Conservation (phyloP, 371 early-diverging fungal genomes). For the Lichtheimia ornata region DNA sequence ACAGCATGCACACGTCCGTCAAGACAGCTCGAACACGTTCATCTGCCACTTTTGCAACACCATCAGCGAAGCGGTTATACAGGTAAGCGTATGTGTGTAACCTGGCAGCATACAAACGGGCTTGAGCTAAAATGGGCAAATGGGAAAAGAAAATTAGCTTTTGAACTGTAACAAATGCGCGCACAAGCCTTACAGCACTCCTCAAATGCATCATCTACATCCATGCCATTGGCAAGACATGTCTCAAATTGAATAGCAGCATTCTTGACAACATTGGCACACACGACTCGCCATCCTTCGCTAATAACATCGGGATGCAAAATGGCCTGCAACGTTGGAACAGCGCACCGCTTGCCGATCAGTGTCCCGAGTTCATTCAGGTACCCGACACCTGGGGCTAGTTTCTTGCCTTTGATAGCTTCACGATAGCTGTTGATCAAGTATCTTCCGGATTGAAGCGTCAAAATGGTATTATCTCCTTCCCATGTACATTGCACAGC, state of each 20-base stretch:
- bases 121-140: slow-evolving; percentile 46
- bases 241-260: slow-evolving; percentile 80
- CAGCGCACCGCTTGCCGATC: slow-evolving; percentile 57
- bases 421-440: slow-evolving; percentile 82
- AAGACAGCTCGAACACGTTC: slow-evolving; percentile 53
- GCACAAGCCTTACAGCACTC: slow-evolving; percentile 56
- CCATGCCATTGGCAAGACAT: slow-evolving; percentile 66
- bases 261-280: slow-evolving; percentile 81
- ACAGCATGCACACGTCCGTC: slow-evolving; percentile 72
- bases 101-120: slow-evolving; percentile 84
- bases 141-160: neutral
- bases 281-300: slow-evolving; percentile 84
- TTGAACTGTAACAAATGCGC: too few species aligned
- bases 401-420: slow-evolving; percentile 71
- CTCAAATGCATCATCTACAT: slow-evolving; percentile 84
- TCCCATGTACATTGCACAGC: slow-evolving; percentile 95
- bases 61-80: slow-evolving; percentile 84
- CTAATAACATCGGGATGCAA: slow-evolving; percentile 64
- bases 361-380: slow-evolving; percentile 61
- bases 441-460: slow-evolving; percentile 89
- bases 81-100: slow-evolving; percentile 86
- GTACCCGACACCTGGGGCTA: slow-evolving; percentile 86
- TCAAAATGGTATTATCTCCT: slow-evolving; percentile 89
- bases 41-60: slow-evolving; percentile 58
- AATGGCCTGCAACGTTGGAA: slow-evolving; percentile 57